Conservation (phyloP, 441 rosid species). For the Cnidoscolus chayamansa region DNA sequence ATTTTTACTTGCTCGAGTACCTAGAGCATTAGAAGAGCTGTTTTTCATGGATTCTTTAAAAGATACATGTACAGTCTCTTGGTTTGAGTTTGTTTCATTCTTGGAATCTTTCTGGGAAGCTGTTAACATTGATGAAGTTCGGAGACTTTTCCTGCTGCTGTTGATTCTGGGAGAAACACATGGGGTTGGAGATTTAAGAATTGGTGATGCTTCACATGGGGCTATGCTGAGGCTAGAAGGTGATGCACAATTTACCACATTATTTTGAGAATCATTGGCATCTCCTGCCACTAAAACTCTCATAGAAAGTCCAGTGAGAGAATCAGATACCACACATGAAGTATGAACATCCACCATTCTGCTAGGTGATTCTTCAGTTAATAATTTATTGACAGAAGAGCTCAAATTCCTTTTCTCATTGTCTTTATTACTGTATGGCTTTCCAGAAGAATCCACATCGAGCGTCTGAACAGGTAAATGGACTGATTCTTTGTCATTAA, state of each 20-base stretch:
- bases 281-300: conserved; percentile 23
- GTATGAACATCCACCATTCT: conserved; percentile 19
- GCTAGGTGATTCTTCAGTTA: conserved; percentile 25
- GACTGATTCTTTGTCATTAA: conserved; percentile 26
- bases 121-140: conserved; percentile 73
- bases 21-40: conserved; percentile 28
- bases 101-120: conserved; percentile 70
- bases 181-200: conserved; percentile 73
- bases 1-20: conserved; percentile 40
- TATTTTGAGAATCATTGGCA: conserved; percentile 31
- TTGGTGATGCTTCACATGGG: conserved; percentile 45
- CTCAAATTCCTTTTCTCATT: conserved; percentile 19
- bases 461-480: conserved; percentile 30
- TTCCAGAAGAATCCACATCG: conserved; percentile 27
- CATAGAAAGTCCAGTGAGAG: conserved; percentile 27
- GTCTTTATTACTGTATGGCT: background rate
- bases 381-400: conserved; percentile 26
- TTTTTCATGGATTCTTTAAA: conserved; percentile 35
- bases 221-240: conserved; percentile 46
- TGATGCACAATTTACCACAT: conserved; percentile 37
- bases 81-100: conserved; percentile 35
- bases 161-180: conserved; percentile 86
- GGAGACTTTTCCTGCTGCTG: conserved; percentile 83
- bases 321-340: conserved; percentile 32
- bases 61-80: conserved; percentile 36